Evolutionary conservation across 305 asterid genomes (phyloP).

Genomic region (Fraxinus platypoda): DNA sequence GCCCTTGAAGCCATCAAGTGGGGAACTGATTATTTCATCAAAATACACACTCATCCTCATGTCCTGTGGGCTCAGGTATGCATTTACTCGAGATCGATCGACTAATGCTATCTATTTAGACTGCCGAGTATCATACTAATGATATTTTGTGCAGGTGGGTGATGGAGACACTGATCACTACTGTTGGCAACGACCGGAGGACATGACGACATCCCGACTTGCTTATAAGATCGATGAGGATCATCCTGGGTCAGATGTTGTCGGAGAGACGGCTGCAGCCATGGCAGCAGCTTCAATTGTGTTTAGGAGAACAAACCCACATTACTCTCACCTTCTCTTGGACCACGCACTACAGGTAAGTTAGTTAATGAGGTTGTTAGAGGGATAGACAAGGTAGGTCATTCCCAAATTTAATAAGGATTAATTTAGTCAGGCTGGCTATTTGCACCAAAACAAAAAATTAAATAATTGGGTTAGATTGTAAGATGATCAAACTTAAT

Average conservation of each 20-base stretch:
- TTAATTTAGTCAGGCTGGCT: not conserved
- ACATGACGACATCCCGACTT: constrained; percentile 62
- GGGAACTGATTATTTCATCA: constrained; percentile 94
- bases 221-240: constrained; percentile 61
- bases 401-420: too few species aligned
- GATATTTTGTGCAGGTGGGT: constrained; percentile 27
- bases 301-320: constrained; percentile 65
- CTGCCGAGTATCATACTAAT: not conserved
- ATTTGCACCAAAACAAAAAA: not conserved
- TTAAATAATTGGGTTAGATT: not conserved
- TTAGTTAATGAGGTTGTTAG: too few species aligned
- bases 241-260: constrained; percentile 72
- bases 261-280: constrained; percentile 83
- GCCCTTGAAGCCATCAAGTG: constrained; percentile 86
- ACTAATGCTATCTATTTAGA: not conserved
- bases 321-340: constrained; percentile 67
- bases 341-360: constrained; percentile 43
- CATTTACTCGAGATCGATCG: not conserved
- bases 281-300: constrained; percentile 59
- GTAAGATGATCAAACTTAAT: not conserved
- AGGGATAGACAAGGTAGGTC: too few species aligned
- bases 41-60: constrained; percentile 74
- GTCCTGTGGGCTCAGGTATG: constrained; percentile 84
- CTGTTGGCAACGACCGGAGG: constrained; percentile 81
- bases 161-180: constrained; percentile 74